Evolutionary conservation across 2,329 filamentous ascomycete genomes (phyloP), one percentile per base, ranked within the genome.

Genomic region (Cercospora beticola): DNA sequence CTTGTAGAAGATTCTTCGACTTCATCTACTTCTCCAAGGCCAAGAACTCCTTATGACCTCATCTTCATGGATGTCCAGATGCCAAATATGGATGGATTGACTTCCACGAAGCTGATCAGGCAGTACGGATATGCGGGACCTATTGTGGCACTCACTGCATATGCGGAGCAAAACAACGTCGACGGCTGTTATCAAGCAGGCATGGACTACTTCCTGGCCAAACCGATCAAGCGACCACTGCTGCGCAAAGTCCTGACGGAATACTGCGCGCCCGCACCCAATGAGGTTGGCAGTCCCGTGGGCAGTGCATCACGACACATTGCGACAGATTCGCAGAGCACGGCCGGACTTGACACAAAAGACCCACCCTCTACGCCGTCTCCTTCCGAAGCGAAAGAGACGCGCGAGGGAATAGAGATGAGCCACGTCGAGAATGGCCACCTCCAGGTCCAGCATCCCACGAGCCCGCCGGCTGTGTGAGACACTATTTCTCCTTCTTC

Each of bases 41-140:
- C 18, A 62, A 23, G 30, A 7, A 57, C 62, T n/a, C 86, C 86
- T 2, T 97, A 94, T 76, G 92, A 97, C 74, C 84, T 97, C 23
- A 94, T 97, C 71, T 95, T 97, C 77, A 97, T 97, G 94, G 94
- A 97, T 75, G 90, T 97, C 3, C 76, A 92, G 80, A 97, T 97
- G 94, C 94, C 94, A 3, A 96, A 95, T 71, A 86, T 97, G 14
- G 93, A 97, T 76, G 94, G 94, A 1, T 82, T 97, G 26, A 90
- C 97, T 78, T 94, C 91, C 58, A 97, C 94, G 0, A 87, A 90
- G 9, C 83, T 96, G 36, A 97, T 97, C 74, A 88, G 94, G 6
- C 84, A 93, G 77, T 91, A 94, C 83, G 94, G 94, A 1, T 97
- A 95, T 80, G 89, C 87, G 10, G 91, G 91, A 1, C 94, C 94